phyloP scores from a whole-genome alignment of 106 monocot genomes.

The Phalaenopsis aphrodite region DNA sequence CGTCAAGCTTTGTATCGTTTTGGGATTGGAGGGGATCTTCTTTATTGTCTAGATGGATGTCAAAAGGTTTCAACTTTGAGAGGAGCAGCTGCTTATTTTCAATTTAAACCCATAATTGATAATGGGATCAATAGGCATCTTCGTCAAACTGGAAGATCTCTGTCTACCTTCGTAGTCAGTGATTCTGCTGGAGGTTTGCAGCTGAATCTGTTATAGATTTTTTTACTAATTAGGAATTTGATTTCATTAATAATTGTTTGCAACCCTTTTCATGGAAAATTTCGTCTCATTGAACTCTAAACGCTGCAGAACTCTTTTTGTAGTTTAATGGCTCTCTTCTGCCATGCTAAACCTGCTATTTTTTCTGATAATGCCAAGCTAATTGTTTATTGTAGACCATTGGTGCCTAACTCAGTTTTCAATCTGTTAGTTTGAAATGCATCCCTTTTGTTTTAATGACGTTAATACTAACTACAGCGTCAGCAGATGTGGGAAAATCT shows the following conservation, averaged over 20 bases:
- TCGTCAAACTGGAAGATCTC: conserved; percentile 3
- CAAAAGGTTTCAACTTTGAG: conserved; percentile 8
- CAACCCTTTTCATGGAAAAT: background rate
- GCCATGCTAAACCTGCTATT: background rate
- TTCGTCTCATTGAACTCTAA: background rate
- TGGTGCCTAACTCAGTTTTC: background rate
- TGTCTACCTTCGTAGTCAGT: conserved; percentile 7
- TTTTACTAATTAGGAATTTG: background rate
- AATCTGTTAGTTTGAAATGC: background rate
- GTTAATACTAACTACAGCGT: background rate
- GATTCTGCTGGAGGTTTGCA: conserved; percentile 24
- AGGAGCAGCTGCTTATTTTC: conserved; percentile 7
- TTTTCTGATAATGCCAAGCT: background rate
- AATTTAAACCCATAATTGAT: background rate
- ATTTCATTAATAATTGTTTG: background rate
- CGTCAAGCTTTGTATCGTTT: conserved; percentile 15
- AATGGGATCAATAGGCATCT: conserved; percentile 12
- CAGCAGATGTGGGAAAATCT: conserved; percentile 26
- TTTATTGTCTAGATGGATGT: background rate
- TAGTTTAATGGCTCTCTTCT: background rate
- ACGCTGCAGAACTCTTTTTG: background rate
- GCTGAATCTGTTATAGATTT: background rate
- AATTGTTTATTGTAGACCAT: background rate
- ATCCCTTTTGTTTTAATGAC: background rate
- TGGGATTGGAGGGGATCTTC: background rate